Percentiles rank a stretch among this genome's conserved stretches.
phyloP scores from a whole-genome alignment of 495 filamentous ascomycete genomes.

The Chaetomidium leptoderma region DNA sequence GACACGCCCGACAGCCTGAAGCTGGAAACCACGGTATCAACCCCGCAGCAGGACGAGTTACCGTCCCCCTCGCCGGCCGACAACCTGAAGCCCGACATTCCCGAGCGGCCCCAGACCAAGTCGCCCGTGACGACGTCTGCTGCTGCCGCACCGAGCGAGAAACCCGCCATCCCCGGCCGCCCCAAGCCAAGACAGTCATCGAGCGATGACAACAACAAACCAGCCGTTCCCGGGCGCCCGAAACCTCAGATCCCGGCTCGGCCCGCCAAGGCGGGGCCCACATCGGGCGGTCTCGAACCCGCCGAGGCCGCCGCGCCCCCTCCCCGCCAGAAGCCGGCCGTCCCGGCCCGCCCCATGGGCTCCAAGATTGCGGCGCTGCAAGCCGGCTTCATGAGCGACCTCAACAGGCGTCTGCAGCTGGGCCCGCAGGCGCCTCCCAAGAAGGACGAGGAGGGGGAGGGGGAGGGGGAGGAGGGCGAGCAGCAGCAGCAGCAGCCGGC shows the following conservation, averaged over 20 bases:
- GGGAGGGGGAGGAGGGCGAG: constrained; percentile 55
- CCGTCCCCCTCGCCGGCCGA: constrained; percentile 18
- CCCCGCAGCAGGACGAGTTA: constrained; percentile 51
- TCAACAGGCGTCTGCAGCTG: constrained; percentile 78
- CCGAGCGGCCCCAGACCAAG: constrained; percentile 25
- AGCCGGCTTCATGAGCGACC: constrained; percentile 82
- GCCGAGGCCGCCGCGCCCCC: constrained; percentile 39
- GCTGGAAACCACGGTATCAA: constrained; percentile 72
- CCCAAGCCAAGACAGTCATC: constrained; percentile 44
- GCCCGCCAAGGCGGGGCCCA: constrained; percentile 53
- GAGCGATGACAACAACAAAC: constrained; percentile 40
- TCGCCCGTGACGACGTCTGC: constrained; percentile 6
- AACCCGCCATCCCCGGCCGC: constrained; percentile 45
- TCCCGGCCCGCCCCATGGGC: constrained; percentile 76
- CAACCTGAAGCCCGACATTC: constrained; percentile 8
- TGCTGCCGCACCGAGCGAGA: constrained; percentile 15
- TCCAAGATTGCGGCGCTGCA: constrained; percentile 87
- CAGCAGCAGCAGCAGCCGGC: too few species aligned
- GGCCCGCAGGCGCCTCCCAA: constrained; percentile 63
- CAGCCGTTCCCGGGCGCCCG: constrained; percentile 53
- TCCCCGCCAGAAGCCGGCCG: constrained; percentile 64
- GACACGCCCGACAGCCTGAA: constrained; percentile 81
- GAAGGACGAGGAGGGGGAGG: constrained; percentile 58
- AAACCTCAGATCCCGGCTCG: constrained; percentile 78
- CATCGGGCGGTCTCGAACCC: constrained; percentile 31